Conservation (phyloP, 768 basidiomycete genomes). For the Lentinula raphanica region DNA sequence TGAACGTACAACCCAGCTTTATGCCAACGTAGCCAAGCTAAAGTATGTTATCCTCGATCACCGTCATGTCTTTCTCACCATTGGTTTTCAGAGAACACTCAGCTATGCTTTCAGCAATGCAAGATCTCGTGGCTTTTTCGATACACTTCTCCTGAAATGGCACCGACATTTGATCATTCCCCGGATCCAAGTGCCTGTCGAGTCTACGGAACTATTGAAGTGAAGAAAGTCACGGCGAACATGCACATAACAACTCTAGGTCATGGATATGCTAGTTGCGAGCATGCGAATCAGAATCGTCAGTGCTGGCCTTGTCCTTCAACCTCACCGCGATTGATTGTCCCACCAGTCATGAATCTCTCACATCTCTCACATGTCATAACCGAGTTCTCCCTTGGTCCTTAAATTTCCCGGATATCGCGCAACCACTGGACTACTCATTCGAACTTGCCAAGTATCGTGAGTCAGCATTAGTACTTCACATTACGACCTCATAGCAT, state of each 20-base stretch:
- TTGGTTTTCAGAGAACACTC: constrained; percentile 51
- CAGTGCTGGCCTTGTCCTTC: constrained; percentile 25
- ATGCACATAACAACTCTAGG: constrained; percentile 92
- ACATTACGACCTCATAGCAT: constrained; percentile 3
- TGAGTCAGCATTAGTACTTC: constrained; percentile 31
- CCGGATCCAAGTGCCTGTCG: constrained; percentile 75
- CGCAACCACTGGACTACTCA: constrained; percentile 90
- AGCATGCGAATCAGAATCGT: constrained; percentile 87
- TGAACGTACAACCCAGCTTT: too few relatives aligned
- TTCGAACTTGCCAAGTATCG: constrained; percentile 69
- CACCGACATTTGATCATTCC: constrained; percentile 69
- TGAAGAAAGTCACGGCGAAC: constrained; percentile 92
- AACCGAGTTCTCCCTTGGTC: constrained; percentile 94
- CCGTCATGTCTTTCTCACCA: neutral
- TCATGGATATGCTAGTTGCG: constrained; percentile 84
- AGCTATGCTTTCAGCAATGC: constrained; percentile 56
- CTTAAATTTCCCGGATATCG: constrained; percentile 93
- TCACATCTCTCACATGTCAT: constrained; percentile 97
- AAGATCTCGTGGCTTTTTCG: constrained; percentile 74
- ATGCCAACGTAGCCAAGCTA: constrained; percentile 68
- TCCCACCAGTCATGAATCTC: constrained; percentile 82
- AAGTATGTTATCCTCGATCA: constrained; percentile 41
- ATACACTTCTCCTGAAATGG: constrained; percentile 52
- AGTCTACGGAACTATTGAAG: constrained; percentile 74
- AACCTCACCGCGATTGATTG: neutral